Percentiles rank a stretch among this genome's conserved stretches.
Evolutionary conservation across 192 early-diverging fungal species (phyloP).

Genomic region (Coemansia sp.): DNA sequence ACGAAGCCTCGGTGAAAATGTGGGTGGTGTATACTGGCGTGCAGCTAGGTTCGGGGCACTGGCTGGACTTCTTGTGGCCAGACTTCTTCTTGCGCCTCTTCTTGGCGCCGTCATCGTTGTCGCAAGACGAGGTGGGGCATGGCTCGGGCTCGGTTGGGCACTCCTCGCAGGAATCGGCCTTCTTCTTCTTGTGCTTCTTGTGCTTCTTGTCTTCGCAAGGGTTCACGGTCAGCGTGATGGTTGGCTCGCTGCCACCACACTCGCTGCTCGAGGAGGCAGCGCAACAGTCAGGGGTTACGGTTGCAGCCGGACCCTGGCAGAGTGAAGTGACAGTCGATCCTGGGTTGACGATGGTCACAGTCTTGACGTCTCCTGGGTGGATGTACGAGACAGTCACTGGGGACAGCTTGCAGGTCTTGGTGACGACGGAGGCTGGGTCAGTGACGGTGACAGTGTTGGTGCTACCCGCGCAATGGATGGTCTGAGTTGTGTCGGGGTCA

Average conservation of each 20-base stretch:
- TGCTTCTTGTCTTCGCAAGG: constrained; percentile 37
- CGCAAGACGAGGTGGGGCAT: constrained; percentile 9
- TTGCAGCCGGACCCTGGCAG: constrained; percentile 26
- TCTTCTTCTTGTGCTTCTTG: constrained; percentile 30
- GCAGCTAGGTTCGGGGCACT: constrained; percentile 17
- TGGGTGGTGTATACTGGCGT: constrained; percentile 47
- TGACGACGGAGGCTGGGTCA: constrained; percentile 24
- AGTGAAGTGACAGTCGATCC: constrained; percentile 32
- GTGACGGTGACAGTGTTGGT: constrained; percentile 24
- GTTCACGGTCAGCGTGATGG: constrained; percentile 48
- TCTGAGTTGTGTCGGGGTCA: constrained; percentile 30
- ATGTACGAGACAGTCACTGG: constrained; percentile 47
- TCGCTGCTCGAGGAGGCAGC: background rate
- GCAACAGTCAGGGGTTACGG: constrained; percentile 21
- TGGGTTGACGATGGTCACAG: constrained; percentile 48
- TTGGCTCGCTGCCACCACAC: constrained; percentile 26
- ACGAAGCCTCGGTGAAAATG: constrained; percentile 50
- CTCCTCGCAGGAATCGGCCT: constrained; percentile 8
- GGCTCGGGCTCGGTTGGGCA: constrained; percentile 15
- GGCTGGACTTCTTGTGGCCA: constrained; percentile 16
- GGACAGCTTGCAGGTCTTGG: constrained; percentile 51
- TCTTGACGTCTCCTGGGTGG: constrained; percentile 42
- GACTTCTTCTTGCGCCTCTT: constrained; percentile 22
- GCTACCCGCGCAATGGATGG: constrained; percentile 24
- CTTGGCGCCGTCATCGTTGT: constrained; percentile 12